These are phyloP conservation scores for Escallonia herrerae DNA, from an alignment of 129 eudicot genomes.

Conservation along the genomic window DNA sequence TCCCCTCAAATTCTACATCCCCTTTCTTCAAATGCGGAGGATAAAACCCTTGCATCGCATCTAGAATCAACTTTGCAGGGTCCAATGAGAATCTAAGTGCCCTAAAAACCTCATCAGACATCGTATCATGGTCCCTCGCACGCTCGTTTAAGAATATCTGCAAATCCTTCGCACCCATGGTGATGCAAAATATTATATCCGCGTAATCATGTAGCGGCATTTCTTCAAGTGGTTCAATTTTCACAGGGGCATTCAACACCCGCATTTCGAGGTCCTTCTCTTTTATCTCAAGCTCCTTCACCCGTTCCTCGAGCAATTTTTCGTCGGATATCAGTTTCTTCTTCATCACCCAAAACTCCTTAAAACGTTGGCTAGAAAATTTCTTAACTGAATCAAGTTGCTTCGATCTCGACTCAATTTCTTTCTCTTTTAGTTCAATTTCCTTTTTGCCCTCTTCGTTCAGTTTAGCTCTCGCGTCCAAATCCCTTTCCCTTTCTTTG, in stretches of 20 bases:
- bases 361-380: background rate
- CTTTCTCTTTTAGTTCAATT: too few species aligned
- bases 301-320: background rate
- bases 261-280: background rate
- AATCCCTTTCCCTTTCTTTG: too few species aligned
- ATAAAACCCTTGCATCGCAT: conserved; percentile 34
- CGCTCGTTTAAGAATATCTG: conserved; percentile 22
- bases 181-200: conserved; percentile 1
- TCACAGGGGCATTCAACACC: background rate
- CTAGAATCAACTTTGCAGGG: conserved; percentile 34
- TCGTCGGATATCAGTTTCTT: background rate
- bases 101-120: conserved; percentile 20
- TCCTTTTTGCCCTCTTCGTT: too few species aligned
- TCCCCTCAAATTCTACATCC: conserved; percentile 11
- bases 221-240: background rate
- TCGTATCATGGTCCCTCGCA: conserved; percentile 11
- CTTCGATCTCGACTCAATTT: too few species aligned
- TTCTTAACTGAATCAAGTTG: background rate
- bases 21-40: conserved; percentile 14
- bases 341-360: background rate
- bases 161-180: conserved; percentile 29
- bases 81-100: conserved; percentile 21
- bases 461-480: too few species aligned
- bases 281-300: background rate
- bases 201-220: background rate